Evolutionary conservation across 441 rosid species (phyloP).

Genomic region (Eruca vesicaria): DNA sequence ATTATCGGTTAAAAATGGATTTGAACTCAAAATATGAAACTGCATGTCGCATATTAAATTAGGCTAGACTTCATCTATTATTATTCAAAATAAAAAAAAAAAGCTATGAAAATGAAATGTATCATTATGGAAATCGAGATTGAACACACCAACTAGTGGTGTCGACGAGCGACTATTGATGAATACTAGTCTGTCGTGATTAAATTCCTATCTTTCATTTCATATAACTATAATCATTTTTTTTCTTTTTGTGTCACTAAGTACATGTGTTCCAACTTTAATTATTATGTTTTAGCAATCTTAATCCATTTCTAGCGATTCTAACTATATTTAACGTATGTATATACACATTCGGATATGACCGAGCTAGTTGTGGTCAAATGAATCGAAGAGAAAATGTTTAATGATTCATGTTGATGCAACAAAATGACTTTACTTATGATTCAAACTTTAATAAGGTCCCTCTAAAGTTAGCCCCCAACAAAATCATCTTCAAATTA

Average conservation of each 20-base stretch:
- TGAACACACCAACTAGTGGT: background rate
- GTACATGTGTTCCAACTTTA: background rate
- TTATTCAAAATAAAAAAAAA: background rate
- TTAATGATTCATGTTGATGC: conserved; percentile 27
- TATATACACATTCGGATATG: conserved; percentile 2
- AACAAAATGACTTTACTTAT: conserved; percentile 27
- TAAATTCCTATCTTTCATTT: background rate
- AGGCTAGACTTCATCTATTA: background rate
- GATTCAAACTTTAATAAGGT: conserved; percentile 34
- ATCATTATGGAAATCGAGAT: background rate
- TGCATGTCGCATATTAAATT: background rate
- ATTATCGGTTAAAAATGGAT: background rate
- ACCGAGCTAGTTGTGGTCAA: conserved; percentile 31
- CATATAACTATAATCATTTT: background rate
- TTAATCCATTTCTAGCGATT: background rate
- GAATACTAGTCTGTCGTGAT: background rate
- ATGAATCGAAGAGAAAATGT: conserved; percentile 14
- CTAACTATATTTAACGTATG: background rate
- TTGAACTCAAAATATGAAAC: background rate
- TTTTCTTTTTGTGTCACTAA: conserved; percentile 1
- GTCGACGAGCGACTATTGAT: background rate
- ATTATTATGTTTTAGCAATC: conserved; percentile 1
- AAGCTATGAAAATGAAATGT: background rate
- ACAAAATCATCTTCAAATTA: conserved; percentile 40
- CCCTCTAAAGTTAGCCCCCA: conserved; percentile 36